These are phyloP conservation scores for Lactifluus volemus DNA, from an alignment of 768 basidiomycete genomes.

Conservation along the genomic window DNA sequence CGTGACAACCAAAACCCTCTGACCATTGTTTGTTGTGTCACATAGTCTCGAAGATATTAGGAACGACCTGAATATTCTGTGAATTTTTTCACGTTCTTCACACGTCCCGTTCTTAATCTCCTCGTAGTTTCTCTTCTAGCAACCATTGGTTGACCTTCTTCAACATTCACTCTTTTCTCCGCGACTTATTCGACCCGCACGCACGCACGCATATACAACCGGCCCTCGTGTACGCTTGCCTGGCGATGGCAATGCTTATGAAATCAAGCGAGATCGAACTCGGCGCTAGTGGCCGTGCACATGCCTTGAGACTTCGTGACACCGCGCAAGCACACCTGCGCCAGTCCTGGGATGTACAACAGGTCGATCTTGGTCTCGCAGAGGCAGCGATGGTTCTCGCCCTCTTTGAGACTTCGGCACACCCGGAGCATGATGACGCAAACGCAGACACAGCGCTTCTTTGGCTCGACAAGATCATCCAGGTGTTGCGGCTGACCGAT, in stretches of 20 bases:
- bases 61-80: conserved; percentile 47
- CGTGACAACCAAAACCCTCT: not conserved
- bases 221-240: conserved; percentile 54
- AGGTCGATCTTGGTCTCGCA: conserved; percentile 56
- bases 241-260: conserved; percentile 67
- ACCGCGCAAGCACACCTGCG: conserved; percentile 49
- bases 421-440: conserved; percentile 52
- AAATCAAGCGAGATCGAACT: conserved; percentile 60
- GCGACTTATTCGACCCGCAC: conserved; percentile 42
- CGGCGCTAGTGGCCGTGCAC: conserved; percentile 42
- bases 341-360: conserved; percentile 39
- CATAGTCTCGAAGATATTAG: conserved; percentile 42
- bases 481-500: conserved; percentile 42
- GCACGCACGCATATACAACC: conserved; percentile 56
- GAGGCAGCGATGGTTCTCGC: conserved; percentile 73
- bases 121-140: conserved; percentile 52
- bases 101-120: not conserved
- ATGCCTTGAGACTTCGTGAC: conserved; percentile 49
- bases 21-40: not conserved
- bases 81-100: conserved; percentile 19
- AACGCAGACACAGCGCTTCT: conserved; percentile 46
- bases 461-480: conserved; percentile 57
- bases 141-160: conserved; percentile 65
- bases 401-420: conserved; percentile 67
- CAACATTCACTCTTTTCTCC: conserved; percentile 46